Percentiles rank a stretch among this genome's conserved stretches.
Evolutionary conservation across 768 basidiomycete species (phyloP).

Genomic region (Leccinum obscurum): DNA sequence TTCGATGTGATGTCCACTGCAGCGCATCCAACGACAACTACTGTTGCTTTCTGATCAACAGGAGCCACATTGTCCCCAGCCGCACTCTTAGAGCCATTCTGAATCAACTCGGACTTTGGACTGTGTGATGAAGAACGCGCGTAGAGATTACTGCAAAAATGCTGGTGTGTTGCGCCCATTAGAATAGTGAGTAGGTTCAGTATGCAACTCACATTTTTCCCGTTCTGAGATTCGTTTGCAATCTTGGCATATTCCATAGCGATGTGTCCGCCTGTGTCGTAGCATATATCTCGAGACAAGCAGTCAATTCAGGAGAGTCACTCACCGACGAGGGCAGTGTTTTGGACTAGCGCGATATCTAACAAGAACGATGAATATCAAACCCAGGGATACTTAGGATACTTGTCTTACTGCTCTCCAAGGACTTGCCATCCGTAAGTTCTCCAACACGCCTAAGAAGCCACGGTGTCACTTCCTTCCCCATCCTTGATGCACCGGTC

Average conservation of each 20-base stretch:
- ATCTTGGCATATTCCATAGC: constrained; percentile 73
- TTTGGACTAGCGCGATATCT: constrained; percentile 89
- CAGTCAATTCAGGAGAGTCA: constrained; percentile 8
- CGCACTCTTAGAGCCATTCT: not conserved
- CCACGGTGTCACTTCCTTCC: constrained; percentile 97
- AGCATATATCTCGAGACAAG: constrained; percentile 1
- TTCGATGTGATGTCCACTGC: constrained; percentile 86
- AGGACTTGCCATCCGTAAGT: constrained; percentile 72
- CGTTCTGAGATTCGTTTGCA: constrained; percentile 17
- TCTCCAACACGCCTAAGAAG: constrained; percentile 79
- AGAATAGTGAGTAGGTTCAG: not conserved
- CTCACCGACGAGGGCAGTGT: constrained; percentile 82
- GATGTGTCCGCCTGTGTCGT: constrained; percentile 66
- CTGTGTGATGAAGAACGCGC: not conserved
- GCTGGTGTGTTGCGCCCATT: constrained; percentile 10
- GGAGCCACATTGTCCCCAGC: not conserved
- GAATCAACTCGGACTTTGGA: not conserved
- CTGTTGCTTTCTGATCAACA: constrained; percentile 36
- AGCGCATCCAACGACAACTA: constrained; percentile 81
- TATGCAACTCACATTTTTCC: constrained; percentile 19
- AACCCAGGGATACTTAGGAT: not conserved
- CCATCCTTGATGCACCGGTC: constrained; percentile 73
- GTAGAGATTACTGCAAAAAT: constrained; percentile 7
- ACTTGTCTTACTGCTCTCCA: constrained; percentile 60
- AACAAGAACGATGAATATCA: constrained; percentile 17